Percentiles rank a stretch among this genome's conserved stretches.
These are phyloP conservation scores for Sclerotinia sclerotiorum DNA, from an alignment of 2,329 filamentous ascomycete species.

Conservation along the genomic window DNA sequence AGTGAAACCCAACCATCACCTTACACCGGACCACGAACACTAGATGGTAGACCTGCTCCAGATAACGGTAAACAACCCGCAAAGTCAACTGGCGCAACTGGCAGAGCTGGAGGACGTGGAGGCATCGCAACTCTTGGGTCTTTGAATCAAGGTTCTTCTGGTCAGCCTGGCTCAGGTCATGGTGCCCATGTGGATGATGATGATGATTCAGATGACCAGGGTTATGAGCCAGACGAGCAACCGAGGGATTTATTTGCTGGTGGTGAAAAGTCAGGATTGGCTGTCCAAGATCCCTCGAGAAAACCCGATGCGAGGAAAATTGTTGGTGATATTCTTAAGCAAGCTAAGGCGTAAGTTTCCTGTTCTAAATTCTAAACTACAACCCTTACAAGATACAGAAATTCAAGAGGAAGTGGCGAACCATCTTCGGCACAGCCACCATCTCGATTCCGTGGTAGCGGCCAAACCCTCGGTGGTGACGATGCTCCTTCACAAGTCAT, in stretches of 20 bases:
- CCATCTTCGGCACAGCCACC: constrained; percentile 51
- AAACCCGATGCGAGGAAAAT: constrained; percentile 53
- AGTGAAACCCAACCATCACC: constrained; percentile 39
- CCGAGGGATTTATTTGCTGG: constrained; percentile 75
- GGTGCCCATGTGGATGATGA: constrained; percentile 54
- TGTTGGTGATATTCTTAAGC: constrained; percentile 63
- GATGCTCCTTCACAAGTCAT: constrained; percentile 68
- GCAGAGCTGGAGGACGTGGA: constrained; percentile 36
- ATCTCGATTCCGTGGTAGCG: constrained; percentile 65
- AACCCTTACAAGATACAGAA: constrained; percentile 46
- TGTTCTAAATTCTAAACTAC: not conserved
- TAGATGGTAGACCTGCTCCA: constrained; percentile 61
- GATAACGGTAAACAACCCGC: constrained; percentile 26
- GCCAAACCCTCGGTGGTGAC: constrained; percentile 76
- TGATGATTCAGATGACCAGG: constrained; percentile 61
- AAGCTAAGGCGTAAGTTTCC: constrained; percentile 56
- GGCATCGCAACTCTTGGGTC: constrained; percentile 63
- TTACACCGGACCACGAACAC: constrained; percentile 62
- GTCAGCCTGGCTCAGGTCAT: constrained; percentile 42
- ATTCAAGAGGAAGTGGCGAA: constrained; percentile 56
- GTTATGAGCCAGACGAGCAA: constrained; percentile 56
- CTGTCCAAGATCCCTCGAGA: constrained; percentile 59
- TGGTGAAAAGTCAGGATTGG: constrained; percentile 77
- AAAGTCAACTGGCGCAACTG: constrained; percentile 29
- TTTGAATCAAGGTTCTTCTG: constrained; percentile 31